Base-by-base conservation (phyloP, 768 basidiomycete genomes). In the Plicaturopsis crispa region DNA sequence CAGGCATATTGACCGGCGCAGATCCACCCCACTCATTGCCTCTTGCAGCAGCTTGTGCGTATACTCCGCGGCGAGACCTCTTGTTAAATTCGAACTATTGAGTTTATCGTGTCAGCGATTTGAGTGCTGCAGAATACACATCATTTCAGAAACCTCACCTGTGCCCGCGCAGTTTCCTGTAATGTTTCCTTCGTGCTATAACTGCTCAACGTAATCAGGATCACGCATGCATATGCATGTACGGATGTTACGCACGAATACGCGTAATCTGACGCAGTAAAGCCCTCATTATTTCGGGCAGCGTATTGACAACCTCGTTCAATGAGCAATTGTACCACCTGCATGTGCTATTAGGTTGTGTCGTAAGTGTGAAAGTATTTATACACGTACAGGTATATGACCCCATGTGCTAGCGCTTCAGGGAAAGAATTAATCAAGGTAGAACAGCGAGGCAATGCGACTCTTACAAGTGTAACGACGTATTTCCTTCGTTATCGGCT, bases 181-280 rank as follows among this genome's bases (percentile, higher is more conserved):
- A 91, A 62, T 0, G 82, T 84, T 36, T 88, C 84, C 48, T 72
- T 69, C 2, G 84, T 90, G 50, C 67, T 82, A 50, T 72, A 78
- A 32, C 87, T 90, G 47, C 31, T 36, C 14, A 40, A 37, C 26
- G 26, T 32, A 20, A 14, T 11, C 24, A 12, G 39, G 26, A 39
- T 32, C 24, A 70, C 82, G 43, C 53, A 86, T 75, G 85, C 87
- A 56, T 88, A 96, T 13, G 92, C 89, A 58, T 93, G 33, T 21
- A 14, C 10, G 26, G 11, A 39, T 30, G 39, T 32, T 24, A 70
- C 82, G 43, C 53, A 86, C 76, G 85, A 87, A 56, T 88, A 96
- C 12, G 92, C 89, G 57, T 93, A 96, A 61, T 97, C 93, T 1
- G 82, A 80, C 7, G 93, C 83, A 7, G 86, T 88, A 56, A 91